Percentiles rank a stretch among this genome's conserved stretches.
Evolutionary conservation across 768 basidiomycete genomes (phyloP).

Genomic region (Tylopilus sp.): DNA sequence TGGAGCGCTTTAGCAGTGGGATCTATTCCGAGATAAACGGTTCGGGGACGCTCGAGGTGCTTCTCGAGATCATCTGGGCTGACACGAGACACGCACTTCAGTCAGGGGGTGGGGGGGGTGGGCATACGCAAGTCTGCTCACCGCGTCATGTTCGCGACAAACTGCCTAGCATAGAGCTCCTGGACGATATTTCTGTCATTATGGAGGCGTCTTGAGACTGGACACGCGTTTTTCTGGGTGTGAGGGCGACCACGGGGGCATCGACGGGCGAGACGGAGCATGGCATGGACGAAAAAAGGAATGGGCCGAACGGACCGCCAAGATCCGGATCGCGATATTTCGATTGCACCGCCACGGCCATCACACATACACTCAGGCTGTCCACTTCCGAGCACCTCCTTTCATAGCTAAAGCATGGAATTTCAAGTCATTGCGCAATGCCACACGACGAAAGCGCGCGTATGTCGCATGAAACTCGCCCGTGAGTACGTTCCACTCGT

Average conservation of each 20-base stretch:
- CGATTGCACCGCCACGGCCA: slow-evolving; percentile 15
- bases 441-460: slow-evolving; percentile 75
- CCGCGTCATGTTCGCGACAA: slow-evolving; percentile 37
- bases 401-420: slow-evolving; percentile 46
- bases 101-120: not conserved
- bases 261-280: slow-evolving; percentile 22
- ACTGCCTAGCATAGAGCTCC: slow-evolving; percentile 31
- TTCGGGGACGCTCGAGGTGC: slow-evolving; percentile 39
- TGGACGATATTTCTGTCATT: slow-evolving; percentile 26
- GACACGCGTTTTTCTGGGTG: not conserved
- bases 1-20: slow-evolving; percentile 90
- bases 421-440: slow-evolving; percentile 84
- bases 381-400: no score
- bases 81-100: slow-evolving; percentile 1
- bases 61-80: slow-evolving; percentile 42
- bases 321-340: no score
- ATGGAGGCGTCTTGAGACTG: slow-evolving; percentile 15
- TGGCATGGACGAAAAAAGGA: slow-evolving; percentile 3
- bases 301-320: slow-evolving; percentile 17
- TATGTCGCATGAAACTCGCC: slow-evolving; percentile 79
- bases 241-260: slow-evolving; percentile 9
- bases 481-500: slow-evolving; percentile 44
- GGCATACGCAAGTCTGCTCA: slow-evolving; percentile 13
- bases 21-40: slow-evolving; percentile 87
- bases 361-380: not conserved